phyloP scores from a whole-genome alignment of 108 stramenopile genomes.

The Epithemia pelagica region DNA sequence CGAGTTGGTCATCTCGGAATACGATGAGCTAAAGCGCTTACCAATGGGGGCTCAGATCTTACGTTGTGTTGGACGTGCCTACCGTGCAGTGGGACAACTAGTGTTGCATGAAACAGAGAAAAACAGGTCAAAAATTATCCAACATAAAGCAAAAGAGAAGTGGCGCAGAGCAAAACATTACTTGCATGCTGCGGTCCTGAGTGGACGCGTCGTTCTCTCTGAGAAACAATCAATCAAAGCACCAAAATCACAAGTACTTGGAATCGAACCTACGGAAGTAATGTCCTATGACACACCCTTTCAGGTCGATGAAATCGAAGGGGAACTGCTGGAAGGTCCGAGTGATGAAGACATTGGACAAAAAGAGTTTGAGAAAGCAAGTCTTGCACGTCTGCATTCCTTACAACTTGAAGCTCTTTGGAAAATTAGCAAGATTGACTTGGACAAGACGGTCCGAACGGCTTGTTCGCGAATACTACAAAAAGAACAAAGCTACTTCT shows the following conservation, averaged over 20 bases:
- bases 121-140: background rate
- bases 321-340: constrained; percentile 7
- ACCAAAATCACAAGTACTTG: constrained; percentile 15
- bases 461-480: constrained; percentile 59
- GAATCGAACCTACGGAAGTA: background rate
- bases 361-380: constrained; percentile 35
- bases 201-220: constrained; percentile 38
- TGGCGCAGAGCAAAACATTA: constrained; percentile 47
- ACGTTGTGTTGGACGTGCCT: constrained; percentile 75
- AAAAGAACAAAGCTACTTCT: constrained; percentile 48
- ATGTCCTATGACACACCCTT: background rate
- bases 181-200: constrained; percentile 38
- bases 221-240: constrained; percentile 9
- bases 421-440: constrained; percentile 75
- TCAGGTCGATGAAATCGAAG: background rate
- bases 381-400: constrained; percentile 45
- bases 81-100: constrained; percentile 5
- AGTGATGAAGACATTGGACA: constrained; percentile 41
- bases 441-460: constrained; percentile 53
- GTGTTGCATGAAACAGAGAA: background rate
- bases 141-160: constrained; percentile 27
- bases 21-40: constrained; percentile 40
- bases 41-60: constrained; percentile 74
- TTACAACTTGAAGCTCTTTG: constrained; percentile 75
- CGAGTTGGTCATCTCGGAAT: constrained; percentile 36